A percentile compares a stretch with the other conserved stretches of the same genome.
These are phyloP conservation scores for Mortierella sp. DNA, from an alignment of 371 early-diverging fungal genomes.

Conservation along the genomic window DNA sequence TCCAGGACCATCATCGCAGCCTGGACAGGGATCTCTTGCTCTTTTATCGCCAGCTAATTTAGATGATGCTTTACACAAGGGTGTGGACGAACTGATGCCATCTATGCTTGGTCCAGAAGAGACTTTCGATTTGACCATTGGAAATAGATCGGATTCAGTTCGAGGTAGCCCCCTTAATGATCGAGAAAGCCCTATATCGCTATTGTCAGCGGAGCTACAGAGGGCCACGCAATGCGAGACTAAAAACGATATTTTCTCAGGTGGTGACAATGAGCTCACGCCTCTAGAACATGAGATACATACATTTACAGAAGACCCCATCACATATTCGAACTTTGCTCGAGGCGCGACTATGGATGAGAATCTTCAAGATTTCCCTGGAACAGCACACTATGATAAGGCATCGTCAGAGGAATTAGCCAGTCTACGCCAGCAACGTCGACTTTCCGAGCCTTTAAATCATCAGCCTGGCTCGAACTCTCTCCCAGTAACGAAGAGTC, in stretches of 20 bases:
- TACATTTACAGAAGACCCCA: conserved; percentile 8
- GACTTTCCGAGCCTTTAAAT: conserved; percentile 49
- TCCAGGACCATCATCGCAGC: neutral
- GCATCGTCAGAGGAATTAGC: conserved; percentile 19
- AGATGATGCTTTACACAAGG: neutral
- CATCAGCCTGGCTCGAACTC: conserved; percentile 17
- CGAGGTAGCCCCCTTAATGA: conserved; percentile 7
- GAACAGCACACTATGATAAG: conserved; percentile 22
- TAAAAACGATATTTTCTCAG: neutral
- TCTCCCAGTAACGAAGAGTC: conserved; percentile 23
- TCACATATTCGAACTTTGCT: neutral
- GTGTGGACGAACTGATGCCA: neutral
- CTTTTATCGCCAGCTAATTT: conserved; percentile 14
- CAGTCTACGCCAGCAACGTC: conserved; percentile 28
- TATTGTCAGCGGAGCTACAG: conserved; percentile 49
- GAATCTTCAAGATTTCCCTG: neutral
- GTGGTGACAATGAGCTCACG: neutral
- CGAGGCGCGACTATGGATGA: conserved; percentile 7
- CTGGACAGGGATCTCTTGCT: neutral
- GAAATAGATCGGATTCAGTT: neutral
- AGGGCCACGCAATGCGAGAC: conserved; percentile 27
- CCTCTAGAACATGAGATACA: conserved; percentile 7
- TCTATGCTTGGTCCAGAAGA: neutral
- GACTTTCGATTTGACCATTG: neutral
- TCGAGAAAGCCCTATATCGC: conserved; percentile 29